A percentile compares a stretch with the other conserved stretches of the same genome.
Conservation (phyloP, 768 basidiomycete species). For the Naganishia onofrii region DNA sequence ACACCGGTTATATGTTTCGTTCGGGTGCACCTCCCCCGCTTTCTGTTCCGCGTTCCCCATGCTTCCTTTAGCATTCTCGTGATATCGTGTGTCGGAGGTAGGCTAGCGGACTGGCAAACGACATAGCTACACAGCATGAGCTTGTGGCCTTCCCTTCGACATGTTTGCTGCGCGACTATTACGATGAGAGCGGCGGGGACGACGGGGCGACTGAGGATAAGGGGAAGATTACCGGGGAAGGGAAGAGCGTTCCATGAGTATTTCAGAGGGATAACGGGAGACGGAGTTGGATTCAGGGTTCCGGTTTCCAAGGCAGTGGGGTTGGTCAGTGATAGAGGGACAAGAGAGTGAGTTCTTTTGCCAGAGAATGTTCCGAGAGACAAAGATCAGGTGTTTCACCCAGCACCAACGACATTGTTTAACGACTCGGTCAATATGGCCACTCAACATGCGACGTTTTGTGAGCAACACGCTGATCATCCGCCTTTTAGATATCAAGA, state of each 20-base stretch:
- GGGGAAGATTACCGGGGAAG: neutral
- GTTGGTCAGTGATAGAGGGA: slow-evolving; percentile 70
- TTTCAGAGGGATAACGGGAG: slow-evolving; percentile 38
- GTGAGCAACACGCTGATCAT: neutral
- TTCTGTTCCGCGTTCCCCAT: too few relatives aligned
- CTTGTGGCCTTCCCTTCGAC: neutral
- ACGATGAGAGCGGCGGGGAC: neutral
- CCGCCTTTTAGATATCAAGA: slow-evolving; percentile 63
- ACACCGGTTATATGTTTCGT: too few relatives aligned
- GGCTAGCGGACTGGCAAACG: neutral
- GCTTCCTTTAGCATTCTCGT: neutral
- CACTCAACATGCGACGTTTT: neutral
- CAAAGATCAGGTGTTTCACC: neutral
- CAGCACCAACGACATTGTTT: too few relatives aligned
- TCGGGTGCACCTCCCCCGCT: too few relatives aligned
- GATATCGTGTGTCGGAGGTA: neutral
- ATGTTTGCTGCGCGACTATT: neutral
- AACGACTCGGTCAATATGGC: neutral
- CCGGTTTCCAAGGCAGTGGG: slow-evolving; percentile 64
- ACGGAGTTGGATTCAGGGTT: slow-evolving; percentile 29
- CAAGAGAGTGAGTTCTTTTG: slow-evolving; percentile 60
- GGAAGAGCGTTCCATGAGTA: slow-evolving; percentile 38
- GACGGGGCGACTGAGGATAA: neutral
- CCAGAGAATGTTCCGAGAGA: neutral
- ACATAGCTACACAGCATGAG: neutral